Evolutionary conservation across 768 basidiomycete species (phyloP), one percentile per base, ranked within the genome.

Genomic region (Rhodocollybia butyracea): DNA sequence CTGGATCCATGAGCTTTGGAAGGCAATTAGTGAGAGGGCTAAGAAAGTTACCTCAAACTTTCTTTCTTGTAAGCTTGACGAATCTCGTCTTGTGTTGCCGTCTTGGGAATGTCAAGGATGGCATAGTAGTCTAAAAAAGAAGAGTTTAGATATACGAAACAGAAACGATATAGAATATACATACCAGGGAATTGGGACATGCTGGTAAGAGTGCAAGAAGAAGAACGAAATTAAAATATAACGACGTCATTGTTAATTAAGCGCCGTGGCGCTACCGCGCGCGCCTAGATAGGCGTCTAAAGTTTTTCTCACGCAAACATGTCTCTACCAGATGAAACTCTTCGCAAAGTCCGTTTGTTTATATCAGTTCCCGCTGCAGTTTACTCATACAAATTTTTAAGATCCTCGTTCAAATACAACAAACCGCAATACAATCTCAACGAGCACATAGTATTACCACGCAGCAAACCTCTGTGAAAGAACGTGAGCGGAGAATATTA

Each of bases 401-500:
- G 94, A 95, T 97, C 67, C 73, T 97, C 54, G 74, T 89, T 40
- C 94, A 96, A 76, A 95, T 97, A 55, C 94, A 97, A 72, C 84
- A 89, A 70, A 94, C 91, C 15, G 92, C 91, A 13, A 74, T 94
- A 21, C 84, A 88, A 65, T 93, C 94, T 4, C 91, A 94, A 65
- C 80, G 88, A 47, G 83, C 88, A 15, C 80, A 94, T 47, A 83
- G 81, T 60, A 55, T 90, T 51, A 81, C 91, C 36, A 74, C 75
- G 26, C 89, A 95, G 62, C 94, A 96, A 73, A 80, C 82, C 40
- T 66, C 83, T 12, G 74, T 81, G 29, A 97, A 95, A 70, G 93
- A 97, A 56, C 83, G 93, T 51, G 95, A 98, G 69, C 82, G 89
- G 27, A 84, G 89, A 58, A 94, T 96, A 50, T 76, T 96, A 15